Conservation (phyloP, 768 basidiomycete species). For the Porpolomopsis calyptriformis region DNA sequence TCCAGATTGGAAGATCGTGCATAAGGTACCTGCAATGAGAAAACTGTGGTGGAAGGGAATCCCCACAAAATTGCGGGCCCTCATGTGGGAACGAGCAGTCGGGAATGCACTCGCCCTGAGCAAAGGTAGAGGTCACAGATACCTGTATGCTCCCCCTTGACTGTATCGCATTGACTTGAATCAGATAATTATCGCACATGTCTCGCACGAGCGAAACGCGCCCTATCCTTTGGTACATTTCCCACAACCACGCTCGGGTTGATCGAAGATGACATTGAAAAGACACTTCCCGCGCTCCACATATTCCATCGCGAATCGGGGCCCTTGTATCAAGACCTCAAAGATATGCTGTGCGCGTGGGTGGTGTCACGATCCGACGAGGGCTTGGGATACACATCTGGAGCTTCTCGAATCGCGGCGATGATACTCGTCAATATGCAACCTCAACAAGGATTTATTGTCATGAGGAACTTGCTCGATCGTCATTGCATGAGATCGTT, state of each 20-base stretch:
- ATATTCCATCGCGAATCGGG: constrained; percentile 71
- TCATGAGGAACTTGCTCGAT: constrained; percentile 78
- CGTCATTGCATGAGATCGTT: constrained; percentile 80
- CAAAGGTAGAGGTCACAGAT: constrained; percentile 48
- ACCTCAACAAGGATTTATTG: constrained; percentile 60
- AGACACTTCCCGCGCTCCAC: constrained; percentile 66
- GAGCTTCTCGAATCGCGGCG: constrained; percentile 66
- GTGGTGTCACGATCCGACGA: constrained; percentile 77
- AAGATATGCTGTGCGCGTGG: constrained; percentile 81
- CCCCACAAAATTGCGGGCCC: constrained; percentile 67
- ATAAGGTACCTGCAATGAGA: constrained; percentile 52
- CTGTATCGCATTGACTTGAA: constrained; percentile 1
- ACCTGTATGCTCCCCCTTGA: constrained; percentile 7
- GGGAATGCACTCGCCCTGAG: constrained; percentile 75
- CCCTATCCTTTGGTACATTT: constrained; percentile 53
- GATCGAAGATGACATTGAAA: constrained; percentile 66
- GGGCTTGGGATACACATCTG: constrained; percentile 62
- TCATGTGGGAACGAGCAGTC: constrained; percentile 77
- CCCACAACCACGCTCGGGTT: constrained; percentile 48
- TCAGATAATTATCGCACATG: constrained; percentile 66
- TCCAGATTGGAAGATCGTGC: constrained; percentile 73
- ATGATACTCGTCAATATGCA: constrained; percentile 84
- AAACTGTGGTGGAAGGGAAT: constrained; percentile 85
- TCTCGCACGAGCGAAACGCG: constrained; percentile 62
- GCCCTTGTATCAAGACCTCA: constrained; percentile 71